These are phyloP conservation scores for Exophiala dermatitidis DNA, from an alignment of 2,329 filamentous ascomycete species.

Conservation along the genomic window DNA sequence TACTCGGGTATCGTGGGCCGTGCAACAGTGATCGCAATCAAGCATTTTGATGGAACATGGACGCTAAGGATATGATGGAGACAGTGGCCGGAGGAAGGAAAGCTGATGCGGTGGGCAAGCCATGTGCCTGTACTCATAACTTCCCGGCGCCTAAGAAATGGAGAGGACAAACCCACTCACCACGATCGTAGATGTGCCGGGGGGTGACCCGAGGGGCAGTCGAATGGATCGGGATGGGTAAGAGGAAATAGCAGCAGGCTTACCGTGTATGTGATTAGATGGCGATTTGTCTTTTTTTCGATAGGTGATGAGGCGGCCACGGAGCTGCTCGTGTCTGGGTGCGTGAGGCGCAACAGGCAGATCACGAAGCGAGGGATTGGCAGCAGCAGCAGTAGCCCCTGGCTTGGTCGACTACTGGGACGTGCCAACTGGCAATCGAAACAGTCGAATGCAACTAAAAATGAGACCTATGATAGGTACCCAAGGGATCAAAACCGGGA, in stretches of 20 bases:
- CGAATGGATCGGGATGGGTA: conserved; percentile 10
- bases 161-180: conserved; percentile 14
- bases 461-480: background rate
- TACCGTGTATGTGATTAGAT: conserved; percentile 23
- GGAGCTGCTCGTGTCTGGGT: conserved; percentile 8
- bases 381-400: conserved; percentile 2
- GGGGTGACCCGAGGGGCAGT: conserved; percentile 18
- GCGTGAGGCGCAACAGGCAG: conserved; percentile 12
- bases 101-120: conserved; percentile 19
- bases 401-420: conserved; percentile 4
- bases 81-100: conserved; percentile 11
- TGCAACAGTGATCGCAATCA: conserved; percentile 22
- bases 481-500: conserved; percentile 1
- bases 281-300: conserved; percentile 13
- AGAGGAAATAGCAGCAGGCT: conserved; percentile 14
- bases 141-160: conserved; percentile 16
- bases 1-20: conserved; percentile 22
- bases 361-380: conserved; percentile 7
- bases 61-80: conserved; percentile 22
- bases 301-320: conserved; percentile 17
- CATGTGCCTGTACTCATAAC: conserved; percentile 18
- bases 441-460: conserved; percentile 4
- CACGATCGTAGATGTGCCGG: conserved; percentile 12
- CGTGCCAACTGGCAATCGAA: conserved; percentile 3
- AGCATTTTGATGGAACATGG: conserved; percentile 14